These are phyloP conservation scores for Massariosphaeria phaeospora DNA, from an alignment of 495 filamentous ascomycete genomes.

Conservation along the genomic window DNA sequence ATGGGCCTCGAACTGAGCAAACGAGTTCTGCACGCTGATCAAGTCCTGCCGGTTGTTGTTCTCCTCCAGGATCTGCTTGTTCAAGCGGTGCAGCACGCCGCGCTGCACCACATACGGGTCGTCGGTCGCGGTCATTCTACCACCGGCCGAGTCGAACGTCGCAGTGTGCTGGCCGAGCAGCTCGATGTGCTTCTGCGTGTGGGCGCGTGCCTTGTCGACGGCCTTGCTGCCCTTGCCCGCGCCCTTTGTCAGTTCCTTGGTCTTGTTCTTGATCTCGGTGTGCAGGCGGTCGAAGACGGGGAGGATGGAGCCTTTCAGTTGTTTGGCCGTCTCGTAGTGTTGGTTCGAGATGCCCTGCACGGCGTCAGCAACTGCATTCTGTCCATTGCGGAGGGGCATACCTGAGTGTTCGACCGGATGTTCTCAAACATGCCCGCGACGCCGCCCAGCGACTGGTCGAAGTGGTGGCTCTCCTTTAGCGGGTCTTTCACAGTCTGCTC, in stretches of 20 bases:
- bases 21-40: slow-evolving; percentile 80
- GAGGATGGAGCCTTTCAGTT: slow-evolving; percentile 72
- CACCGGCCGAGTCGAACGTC: slow-evolving; percentile 62
- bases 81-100: slow-evolving; percentile 72
- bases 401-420: slow-evolving; percentile 84
- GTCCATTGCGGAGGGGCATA: slow-evolving; percentile 32
- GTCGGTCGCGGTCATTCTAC: slow-evolving; percentile 59
- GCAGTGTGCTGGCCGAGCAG: slow-evolving; percentile 80
- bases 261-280: slow-evolving; percentile 91
- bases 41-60: slow-evolving; percentile 92
- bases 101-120: slow-evolving; percentile 88
- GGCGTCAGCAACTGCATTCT: too few species aligned
- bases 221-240: slow-evolving; percentile 82
- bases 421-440: slow-evolving; percentile 88
- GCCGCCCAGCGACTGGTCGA: slow-evolving; percentile 79
- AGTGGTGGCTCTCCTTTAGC: slow-evolving; percentile 81
- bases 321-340: slow-evolving; percentile 83
- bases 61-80: slow-evolving; percentile 89
- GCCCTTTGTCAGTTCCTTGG: slow-evolving; percentile 79
- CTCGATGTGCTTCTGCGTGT: slow-evolving; percentile 94
- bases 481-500: slow-evolving; percentile 75
- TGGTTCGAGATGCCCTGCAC: slow-evolving; percentile 75
- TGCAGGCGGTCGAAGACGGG: slow-evolving; percentile 87
- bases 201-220: slow-evolving; percentile 79
- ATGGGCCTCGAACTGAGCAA: slow-evolving; percentile 82